Evolutionary conservation across 768 basidiomycete genomes (phyloP), one percentile per base, ranked within the genome.

Genomic region (Serpula lacrymans): DNA sequence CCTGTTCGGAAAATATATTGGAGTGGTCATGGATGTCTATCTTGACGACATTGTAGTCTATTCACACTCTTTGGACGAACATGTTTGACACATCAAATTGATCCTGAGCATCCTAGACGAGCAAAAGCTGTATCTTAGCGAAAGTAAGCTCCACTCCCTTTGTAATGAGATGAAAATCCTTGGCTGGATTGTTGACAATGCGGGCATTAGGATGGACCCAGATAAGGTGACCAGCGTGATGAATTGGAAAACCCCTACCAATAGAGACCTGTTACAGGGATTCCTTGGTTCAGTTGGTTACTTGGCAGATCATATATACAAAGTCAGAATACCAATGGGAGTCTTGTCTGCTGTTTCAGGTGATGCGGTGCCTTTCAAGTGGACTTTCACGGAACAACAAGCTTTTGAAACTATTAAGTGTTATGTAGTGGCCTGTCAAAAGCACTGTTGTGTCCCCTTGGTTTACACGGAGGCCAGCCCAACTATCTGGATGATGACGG

Each of bases 181-280:
- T 0, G 68, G 70, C 0, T 63, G 59, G 16, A 43, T 70, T 6
- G 50, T 75, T 2, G 57, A 63, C 25, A 55, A 62, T 22, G 21
- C 59, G 0, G 71, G 73, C 0, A 68, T 74, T 21, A 36, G 39
- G 1, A 70, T 72, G 61, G 70, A 74, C 36, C 64, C 67, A 0
- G 47, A 67, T 25, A 74, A 74, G 37, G 68, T 75, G 0, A 65
- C 71, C 30, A 47, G 48, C 0, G 53, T 73, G 0, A 6, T 56
- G 1, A 65, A 62, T n/a, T 68, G 64, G 65, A 64, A 64, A 28
- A 50, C 47, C 0, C 67, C 67, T 0, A 65, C 62, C 0, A 65
- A 58, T 17, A 53, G 56, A 0, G 64, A 62, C 16, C 46, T 65
- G 14, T 41, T 72, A 0, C 42, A 52, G 0, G 60, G 63, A 1